Evolutionary conservation across 305 asterid species (phyloP).

Genomic region (Fraxinus albicans): DNA sequence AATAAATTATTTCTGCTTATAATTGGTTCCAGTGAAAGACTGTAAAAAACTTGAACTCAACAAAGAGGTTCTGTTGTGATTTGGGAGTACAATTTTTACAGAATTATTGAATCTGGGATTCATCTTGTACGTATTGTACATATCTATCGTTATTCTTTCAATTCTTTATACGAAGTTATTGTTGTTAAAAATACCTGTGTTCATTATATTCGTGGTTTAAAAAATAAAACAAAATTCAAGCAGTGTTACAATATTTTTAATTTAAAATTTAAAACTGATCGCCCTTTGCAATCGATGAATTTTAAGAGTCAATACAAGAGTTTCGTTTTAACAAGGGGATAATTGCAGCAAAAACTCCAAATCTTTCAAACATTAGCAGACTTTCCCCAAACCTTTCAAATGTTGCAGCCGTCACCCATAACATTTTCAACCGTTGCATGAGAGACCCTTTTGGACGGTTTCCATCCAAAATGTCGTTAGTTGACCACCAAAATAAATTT

Average conservation of each 20-base stretch:
- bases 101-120: background rate
- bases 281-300: background rate
- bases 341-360: too few relatives aligned
- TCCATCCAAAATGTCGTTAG: too few relatives aligned
- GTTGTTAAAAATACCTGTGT: background rate
- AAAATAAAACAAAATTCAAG: too few relatives aligned
- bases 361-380: too few relatives aligned
- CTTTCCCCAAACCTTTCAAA: too few relatives aligned
- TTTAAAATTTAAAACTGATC: background rate
- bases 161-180: background rate
- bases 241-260: background rate
- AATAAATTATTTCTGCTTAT: background rate
- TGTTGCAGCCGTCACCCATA: too few relatives aligned
- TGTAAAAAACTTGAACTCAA: background rate
- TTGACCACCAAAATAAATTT: too few relatives aligned
- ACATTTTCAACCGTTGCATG: too few relatives aligned
- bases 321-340: too few relatives aligned
- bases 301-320: background rate
- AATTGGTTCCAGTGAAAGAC: background rate
- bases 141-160: background rate
- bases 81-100: background rate
- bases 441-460: too few relatives aligned
- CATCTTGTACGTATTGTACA: background rate
- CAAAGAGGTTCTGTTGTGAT: background rate
- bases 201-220: background rate